Evolutionary conservation across 2,329 filamentous ascomycete species (phyloP).

Genomic region (Stromatinia cepivora): DNA sequence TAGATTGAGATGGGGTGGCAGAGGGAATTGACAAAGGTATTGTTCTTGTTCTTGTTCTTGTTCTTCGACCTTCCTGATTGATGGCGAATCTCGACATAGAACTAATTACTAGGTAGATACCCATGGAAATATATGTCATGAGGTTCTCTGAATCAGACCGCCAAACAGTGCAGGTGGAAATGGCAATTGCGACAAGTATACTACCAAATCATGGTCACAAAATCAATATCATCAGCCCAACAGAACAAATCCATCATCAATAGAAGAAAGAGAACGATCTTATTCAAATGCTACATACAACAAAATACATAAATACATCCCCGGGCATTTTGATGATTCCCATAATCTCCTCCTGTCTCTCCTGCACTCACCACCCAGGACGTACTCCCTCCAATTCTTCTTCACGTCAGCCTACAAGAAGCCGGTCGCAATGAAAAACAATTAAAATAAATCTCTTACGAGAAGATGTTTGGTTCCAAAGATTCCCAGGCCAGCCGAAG

Average conservation of each 20-base stretch:
- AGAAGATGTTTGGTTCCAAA: constrained; percentile 59
- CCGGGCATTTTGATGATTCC: background rate
- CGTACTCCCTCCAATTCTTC: constrained; percentile 45
- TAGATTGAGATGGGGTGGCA: background rate
- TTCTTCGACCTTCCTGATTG: background rate
- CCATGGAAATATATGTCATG: background rate
- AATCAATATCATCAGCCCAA: background rate
- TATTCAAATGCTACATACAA: background rate
- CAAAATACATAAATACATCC: background rate
- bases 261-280: background rate
- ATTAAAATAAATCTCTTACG: constrained; percentile 37
- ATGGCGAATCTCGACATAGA: background rate
- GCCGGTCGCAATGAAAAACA: constrained; percentile 54
- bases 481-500: constrained; percentile 73
- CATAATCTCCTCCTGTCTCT: background rate
- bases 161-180: background rate
- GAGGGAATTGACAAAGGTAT: background rate
- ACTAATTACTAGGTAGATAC: background rate
- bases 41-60: background rate
- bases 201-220: background rate
- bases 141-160: background rate
- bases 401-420: constrained; percentile 49
- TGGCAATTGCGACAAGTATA: background rate
- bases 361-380: background rate
- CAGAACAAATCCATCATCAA: background rate